These are phyloP conservation scores for Lactarius psammicola DNA, from an alignment of 768 basidiomycete species.

Conservation along the genomic window DNA sequence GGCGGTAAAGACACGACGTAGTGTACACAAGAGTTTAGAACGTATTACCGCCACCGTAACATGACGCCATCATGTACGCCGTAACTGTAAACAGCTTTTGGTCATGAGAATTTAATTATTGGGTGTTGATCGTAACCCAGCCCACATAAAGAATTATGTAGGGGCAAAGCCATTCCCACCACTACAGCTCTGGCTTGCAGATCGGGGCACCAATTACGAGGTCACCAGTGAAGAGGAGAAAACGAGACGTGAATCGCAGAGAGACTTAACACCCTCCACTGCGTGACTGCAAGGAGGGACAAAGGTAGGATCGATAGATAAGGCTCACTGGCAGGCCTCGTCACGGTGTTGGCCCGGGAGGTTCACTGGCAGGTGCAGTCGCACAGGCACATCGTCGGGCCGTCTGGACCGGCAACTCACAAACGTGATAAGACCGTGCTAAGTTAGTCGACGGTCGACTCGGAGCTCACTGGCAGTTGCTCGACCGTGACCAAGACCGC, in stretches of 20 bases:
- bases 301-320: not conserved
- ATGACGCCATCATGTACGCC: not conserved
- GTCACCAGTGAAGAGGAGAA: not conserved
- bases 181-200: not conserved
- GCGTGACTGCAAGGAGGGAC: not conserved
- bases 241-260: not conserved
- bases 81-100: not conserved
- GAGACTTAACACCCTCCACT: not conserved
- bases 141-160: not conserved
- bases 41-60: not conserved
- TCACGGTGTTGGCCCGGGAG: no score
- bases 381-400: no score
- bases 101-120: not conserved
- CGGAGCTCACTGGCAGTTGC: no score
- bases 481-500: no score
- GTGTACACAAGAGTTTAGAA: not conserved
- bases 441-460: no score
- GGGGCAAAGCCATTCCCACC: not conserved
- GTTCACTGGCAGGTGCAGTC: no score
- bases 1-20: not conserved
- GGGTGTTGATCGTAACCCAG: not conserved
- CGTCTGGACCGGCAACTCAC: no score
- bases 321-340: no score
- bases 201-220: not conserved
- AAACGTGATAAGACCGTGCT: no score